A percentile compares a stretch with the other conserved stretches of the same genome.
Evolutionary conservation across 106 monocot species (phyloP).

Genomic region (Posidonia australis): DNA sequence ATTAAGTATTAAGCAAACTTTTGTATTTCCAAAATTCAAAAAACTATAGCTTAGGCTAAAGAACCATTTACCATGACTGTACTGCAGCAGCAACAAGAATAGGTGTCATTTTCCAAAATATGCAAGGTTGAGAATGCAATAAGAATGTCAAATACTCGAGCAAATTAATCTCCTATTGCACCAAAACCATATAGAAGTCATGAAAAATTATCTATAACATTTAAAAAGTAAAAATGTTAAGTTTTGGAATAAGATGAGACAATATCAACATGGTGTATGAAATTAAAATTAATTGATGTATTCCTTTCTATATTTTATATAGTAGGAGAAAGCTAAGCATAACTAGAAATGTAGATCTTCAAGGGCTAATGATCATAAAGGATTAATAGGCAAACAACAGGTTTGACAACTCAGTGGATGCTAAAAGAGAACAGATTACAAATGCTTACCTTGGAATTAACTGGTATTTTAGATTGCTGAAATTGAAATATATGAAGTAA

Average conservation of each 20-base stretch:
- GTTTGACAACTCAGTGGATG: background rate
- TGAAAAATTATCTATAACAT: background rate
- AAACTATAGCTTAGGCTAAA: background rate
- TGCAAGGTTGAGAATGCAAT: constrained; percentile 2
- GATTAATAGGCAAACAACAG: too few species aligned
- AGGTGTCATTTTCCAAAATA: constrained; percentile 4
- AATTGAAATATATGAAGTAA: background rate
- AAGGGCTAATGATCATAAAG: too few species aligned
- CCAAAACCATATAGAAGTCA: background rate
- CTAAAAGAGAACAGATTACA: background rate
- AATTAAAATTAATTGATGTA: too few species aligned
- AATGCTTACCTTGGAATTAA: background rate
- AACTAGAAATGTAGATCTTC: too few species aligned
- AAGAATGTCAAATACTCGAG: constrained; percentile 1
- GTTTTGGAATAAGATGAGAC: background rate
- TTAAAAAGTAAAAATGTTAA: background rate
- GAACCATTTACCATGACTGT: background rate
- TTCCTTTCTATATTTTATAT: too few species aligned
- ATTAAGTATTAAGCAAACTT: background rate
- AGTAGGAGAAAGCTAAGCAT: too few species aligned
- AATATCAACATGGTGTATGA: too few species aligned
- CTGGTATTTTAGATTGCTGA: background rate
- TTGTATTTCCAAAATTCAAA: background rate
- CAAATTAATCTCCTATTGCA: background rate
- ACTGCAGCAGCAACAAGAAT: constrained; percentile 10